Base-by-base conservation (phyloP, 495 filamentous ascomycete genomes). In the Neurospora sublineolata region DNA sequence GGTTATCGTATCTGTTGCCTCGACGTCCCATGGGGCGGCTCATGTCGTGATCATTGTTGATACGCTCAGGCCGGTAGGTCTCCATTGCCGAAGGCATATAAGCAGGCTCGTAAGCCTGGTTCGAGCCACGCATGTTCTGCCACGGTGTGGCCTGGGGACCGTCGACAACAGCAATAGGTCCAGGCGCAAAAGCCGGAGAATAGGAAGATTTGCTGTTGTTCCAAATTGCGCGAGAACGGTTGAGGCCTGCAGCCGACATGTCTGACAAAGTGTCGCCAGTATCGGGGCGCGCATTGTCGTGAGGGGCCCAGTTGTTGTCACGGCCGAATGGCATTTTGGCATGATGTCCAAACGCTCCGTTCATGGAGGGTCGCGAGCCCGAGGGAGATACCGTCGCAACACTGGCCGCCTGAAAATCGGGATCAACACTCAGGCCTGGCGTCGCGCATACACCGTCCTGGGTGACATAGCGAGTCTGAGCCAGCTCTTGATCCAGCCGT, bases 401-500 rank as follows among this genome's bases (percentile, higher is more conserved):
- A 23, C 75, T 41, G 23, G 67, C 72, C 3, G 76, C 30, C 9
- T 76, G 41, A 69, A 79, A 80, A 12, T 80, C 81, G 38, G 68
- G 60, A 41, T 83, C 80, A 1, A 75, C 38, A 12, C 68, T 30
- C n/a, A 76, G 52, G 7, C 64, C 73, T 14, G 76, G 75, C 11
- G 77, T 77, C 1, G 52, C 73, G 52, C 76, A 74, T 37, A 60
- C 81, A 71, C 52, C 73, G 44, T 77, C 76, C 60, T 75, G 75
- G 67, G 88, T 89, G 76, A 88, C 71, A 36, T 75, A 88, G 58
- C 93, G 92, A 11, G 85, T 91, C 72, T 94, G 91, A 36, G 90
- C 86, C 70, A 97, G 86, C 79, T 97, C 93, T 71, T 94, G 88
- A 73, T 93, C 92, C 80, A 97, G 91, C 20, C 89, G 85, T 70